Conservation (phyloP, 202 grass and related monocot species). For the Thinopyrum obtusiflorum region DNA sequence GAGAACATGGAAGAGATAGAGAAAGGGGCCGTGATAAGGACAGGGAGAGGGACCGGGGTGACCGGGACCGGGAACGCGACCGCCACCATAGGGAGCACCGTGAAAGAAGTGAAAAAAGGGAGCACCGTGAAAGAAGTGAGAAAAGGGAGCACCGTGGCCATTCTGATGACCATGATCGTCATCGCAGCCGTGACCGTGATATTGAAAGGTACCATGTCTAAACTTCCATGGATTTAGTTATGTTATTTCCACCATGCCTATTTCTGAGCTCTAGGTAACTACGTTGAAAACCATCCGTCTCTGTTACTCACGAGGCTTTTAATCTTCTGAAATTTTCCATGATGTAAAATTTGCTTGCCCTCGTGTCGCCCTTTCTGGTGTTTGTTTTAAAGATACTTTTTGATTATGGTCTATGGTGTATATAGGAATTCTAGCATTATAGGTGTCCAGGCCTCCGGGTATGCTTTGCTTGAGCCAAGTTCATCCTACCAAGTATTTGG, state of each 20-base stretch:
- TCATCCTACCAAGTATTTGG: not conserved
- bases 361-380: not conserved
- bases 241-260: not conserved
- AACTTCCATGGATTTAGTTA: not conserved
- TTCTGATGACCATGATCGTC: conserved; percentile 52
- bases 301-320: not conserved
- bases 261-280: not conserved
- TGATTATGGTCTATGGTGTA: not conserved
- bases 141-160: conserved; percentile 49
- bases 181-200: conserved; percentile 47
- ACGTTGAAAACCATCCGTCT: not conserved
- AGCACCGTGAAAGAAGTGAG: conserved; percentile 57
- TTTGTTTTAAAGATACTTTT: not conserved
- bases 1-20: conserved; percentile 46
- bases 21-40: conserved; percentile 59
- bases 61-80: conserved; percentile 55
- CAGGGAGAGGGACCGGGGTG: conserved; percentile 37
- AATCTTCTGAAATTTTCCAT: not conserved
- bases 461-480: not conserved
- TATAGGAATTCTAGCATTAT: not conserved
- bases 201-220: conserved; percentile 48
- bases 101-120: conserved; percentile 59
- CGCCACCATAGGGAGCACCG: conserved; percentile 69
- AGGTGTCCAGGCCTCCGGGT: not conserved
- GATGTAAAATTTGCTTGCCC: not conserved